Conservation (phyloP, 352 stramenopile genomes). For the Globisporangium camurandrum region DNA sequence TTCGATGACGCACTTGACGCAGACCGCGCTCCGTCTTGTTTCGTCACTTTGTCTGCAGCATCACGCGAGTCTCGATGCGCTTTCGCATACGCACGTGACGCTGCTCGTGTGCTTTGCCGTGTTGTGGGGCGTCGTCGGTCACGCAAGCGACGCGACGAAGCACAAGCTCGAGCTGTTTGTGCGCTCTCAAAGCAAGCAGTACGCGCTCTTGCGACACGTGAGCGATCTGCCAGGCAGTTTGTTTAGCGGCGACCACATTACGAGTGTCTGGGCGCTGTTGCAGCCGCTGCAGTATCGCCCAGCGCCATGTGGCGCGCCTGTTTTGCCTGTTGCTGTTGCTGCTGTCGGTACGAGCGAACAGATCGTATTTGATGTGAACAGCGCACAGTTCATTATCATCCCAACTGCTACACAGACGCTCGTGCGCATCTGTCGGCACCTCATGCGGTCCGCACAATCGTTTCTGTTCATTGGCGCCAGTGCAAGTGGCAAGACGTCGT, state of each 20-base stretch:
- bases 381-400: slow-evolving; percentile 31
- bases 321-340: background rate
- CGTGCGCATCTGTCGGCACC: slow-evolving; percentile 25
- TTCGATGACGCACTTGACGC: slow-evolving; percentile 35
- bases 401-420: slow-evolving; percentile 15
- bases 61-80: slow-evolving; percentile 25
- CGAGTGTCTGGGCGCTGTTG: slow-evolving; percentile 27
- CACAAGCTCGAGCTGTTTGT: slow-evolving; percentile 46
- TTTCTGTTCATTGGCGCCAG: slow-evolving; percentile 38
- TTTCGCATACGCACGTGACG: slow-evolving; percentile 17
- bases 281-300: slow-evolving; percentile 3
- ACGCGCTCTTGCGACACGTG: slow-evolving; percentile 25
- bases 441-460: slow-evolving; percentile 29
- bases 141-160: slow-evolving; percentile 26
- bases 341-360: slow-evolving; percentile 2
- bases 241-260: slow-evolving; percentile 29
- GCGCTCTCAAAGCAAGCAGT: slow-evolving; percentile 27
- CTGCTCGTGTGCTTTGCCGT: slow-evolving; percentile 37
- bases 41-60: slow-evolving; percentile 28
- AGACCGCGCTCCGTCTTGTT: slow-evolving; percentile 26
- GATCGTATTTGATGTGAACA: slow-evolving; percentile 18
- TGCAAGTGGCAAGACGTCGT: slow-evolving; percentile 42
- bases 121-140: slow-evolving; percentile 39
- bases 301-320: background rate
- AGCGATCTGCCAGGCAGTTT: slow-evolving; percentile 21